Base-by-base conservation (phyloP, 2,329 filamentous ascomycete species). In the Cephalotrichum gorgonifer region DNA sequence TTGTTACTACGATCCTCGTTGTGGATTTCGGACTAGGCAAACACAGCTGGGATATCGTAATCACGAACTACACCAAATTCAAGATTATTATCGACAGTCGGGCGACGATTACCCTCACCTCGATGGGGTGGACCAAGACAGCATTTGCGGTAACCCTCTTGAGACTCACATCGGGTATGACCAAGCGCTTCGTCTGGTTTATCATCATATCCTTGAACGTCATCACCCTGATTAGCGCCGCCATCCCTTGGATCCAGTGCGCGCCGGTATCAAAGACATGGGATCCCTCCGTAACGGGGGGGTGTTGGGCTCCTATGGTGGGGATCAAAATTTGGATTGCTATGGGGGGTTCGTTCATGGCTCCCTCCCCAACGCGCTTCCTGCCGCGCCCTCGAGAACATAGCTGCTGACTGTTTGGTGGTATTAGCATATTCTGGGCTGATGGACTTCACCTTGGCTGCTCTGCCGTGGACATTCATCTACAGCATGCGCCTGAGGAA, bases 91-190 rank as follows among this genome's bases (percentile, higher is more conserved):
- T 26, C 31, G 6, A n/a, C 20, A 25, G 17, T n/a, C 44, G 44
- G 20, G 50, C 33, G 25, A 51, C 53, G 12, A 50, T 53, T 23
- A 56, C 56, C 5, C 52, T 60, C 6, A 43, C 53, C 8, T 51
- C 58, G 3, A 56, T 58, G 8, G 52, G 55, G 5, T 58, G 53
- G 55, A 57, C 56, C 52, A 62, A 62, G 49, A 58, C 56, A 1
- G 59, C 59, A 2, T 59, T 63, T 44, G 56, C 58, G 30, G 33
- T 60, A 31, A 60, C 58, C 15, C 52, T 63, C 12, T 51, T 62
- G 42, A 60, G 61, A 27, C 54, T 60, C 28, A 48, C 49, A 6
- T 53, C 56, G 14, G 50, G 44, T 17, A 54, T 54, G 49, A 57
- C 58, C 51, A 53, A 49, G 38, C 35, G 41, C 15, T 38, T 58